Evolutionary conservation across 106 monocot genomes (phyloP).

Genomic region (Dendrobium officinale): DNA sequence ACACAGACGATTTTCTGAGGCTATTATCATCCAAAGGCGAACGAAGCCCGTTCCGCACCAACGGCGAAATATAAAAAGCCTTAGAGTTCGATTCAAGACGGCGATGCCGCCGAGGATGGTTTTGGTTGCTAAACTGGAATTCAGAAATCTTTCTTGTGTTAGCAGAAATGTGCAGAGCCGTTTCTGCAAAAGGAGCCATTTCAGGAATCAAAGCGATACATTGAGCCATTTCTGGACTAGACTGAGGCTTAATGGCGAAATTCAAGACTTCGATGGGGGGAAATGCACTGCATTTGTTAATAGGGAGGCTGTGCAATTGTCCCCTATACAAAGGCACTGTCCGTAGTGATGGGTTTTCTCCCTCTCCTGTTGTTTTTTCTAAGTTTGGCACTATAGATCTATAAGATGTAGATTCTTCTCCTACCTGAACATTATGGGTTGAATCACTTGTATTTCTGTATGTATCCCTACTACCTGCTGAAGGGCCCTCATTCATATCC

Average conservation of each 20-base stretch:
- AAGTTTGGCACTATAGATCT: background rate
- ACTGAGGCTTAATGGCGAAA: background rate
- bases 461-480: background rate
- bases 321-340: background rate
- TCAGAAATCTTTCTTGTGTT: background rate
- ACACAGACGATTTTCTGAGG: background rate
- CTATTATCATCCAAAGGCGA: background rate
- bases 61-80: conserved; percentile 32
- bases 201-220: background rate
- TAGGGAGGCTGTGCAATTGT: background rate
- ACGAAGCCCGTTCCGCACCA: conserved; percentile 2
- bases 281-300: background rate
- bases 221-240: background rate
- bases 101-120: background rate
- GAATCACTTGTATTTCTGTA: background rate
- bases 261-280: background rate
- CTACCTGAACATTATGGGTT: background rate
- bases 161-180: background rate
- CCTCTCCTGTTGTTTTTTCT: background rate
- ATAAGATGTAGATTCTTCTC: background rate
- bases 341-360: background rate
- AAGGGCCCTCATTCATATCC: background rate
- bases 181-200: background rate
- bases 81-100: background rate
- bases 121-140: background rate